These are phyloP conservation scores for Ustilago bromivora DNA, from an alignment of 1,284 basidiomycete genomes.

Conservation along the genomic window DNA sequence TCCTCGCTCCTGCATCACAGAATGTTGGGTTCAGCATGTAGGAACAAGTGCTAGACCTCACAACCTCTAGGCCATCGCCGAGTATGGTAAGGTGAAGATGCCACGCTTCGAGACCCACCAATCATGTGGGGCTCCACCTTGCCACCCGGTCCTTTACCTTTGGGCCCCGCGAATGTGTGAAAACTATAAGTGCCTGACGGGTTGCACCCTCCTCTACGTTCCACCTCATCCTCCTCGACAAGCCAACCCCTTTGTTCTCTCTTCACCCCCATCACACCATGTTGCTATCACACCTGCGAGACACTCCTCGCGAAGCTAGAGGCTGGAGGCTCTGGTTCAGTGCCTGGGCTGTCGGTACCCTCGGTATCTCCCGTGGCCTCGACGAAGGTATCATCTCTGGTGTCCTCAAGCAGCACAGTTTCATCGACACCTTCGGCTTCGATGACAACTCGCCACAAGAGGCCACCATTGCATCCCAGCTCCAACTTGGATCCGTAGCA, in stretches of 20 bases:
- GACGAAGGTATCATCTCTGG: constrained; percentile 58
- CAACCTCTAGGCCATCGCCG: not conserved
- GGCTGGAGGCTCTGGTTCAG: constrained; percentile 48
- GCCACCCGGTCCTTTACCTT: not conserved
- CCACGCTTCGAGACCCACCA: not conserved
- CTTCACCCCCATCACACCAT: constrained; percentile 7
- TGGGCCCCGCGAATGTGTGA: not conserved
- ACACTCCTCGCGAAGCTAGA: constrained; percentile 46
- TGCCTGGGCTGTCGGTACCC: constrained; percentile 46
- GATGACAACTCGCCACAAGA: constrained; percentile 49
- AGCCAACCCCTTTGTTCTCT: not conserved
- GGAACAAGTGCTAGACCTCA: not conserved
- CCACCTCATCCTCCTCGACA: not conserved
- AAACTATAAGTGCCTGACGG: constrained; percentile 8
- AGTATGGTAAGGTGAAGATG: not conserved
- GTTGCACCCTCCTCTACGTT: not conserved
- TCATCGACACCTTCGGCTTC: constrained; percentile 46
- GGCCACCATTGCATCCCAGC: constrained; percentile 51
- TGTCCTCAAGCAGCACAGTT: constrained; percentile 43
- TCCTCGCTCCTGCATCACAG: not conserved
- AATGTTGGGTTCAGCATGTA: constrained; percentile 10
- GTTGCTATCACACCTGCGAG: constrained; percentile 45
- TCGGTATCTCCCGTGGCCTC: constrained; percentile 54
- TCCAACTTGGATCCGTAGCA: constrained; percentile 51
- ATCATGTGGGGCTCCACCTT: constrained; percentile 20